These are phyloP conservation scores for Passiflora organensis DNA, from an alignment of 345 rosid genomes.

Conservation along the genomic window DNA sequence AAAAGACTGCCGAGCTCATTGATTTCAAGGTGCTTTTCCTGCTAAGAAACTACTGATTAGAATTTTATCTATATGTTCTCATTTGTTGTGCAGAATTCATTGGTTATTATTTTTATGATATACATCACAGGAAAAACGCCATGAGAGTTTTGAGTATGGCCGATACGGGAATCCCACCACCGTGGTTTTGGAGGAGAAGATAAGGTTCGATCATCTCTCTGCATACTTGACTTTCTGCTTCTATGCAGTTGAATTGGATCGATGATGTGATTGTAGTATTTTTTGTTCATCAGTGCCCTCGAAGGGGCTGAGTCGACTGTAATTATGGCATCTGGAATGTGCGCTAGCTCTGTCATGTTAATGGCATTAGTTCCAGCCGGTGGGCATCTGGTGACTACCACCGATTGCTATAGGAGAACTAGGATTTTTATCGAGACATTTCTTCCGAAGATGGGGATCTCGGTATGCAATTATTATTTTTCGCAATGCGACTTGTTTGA, in stretches of 20 bases:
- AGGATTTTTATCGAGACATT: slow-evolving; percentile 88
- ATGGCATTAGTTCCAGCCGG: slow-evolving; percentile 97
- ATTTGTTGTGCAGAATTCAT: not conserved
- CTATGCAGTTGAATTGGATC: slow-evolving; percentile 3
- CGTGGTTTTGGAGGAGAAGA: slow-evolving; percentile 69
- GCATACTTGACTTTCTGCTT: not conserved
- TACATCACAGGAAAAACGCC: slow-evolving; percentile 68
- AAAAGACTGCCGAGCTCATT: slow-evolving; percentile 75
- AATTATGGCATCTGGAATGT: slow-evolving; percentile 97
- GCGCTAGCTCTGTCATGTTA: slow-evolving; percentile 84
- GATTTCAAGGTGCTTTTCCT: slow-evolving; percentile 74
- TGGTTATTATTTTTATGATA: slow-evolving; percentile 1
- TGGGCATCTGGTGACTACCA: slow-evolving; percentile 91
- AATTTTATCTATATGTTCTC: too few relatives aligned
- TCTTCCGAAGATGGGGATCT: slow-evolving; percentile 91
- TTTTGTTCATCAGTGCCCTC: slow-evolving; percentile 56
- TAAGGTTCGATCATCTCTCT: slow-evolving; percentile 48
- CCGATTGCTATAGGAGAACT: slow-evolving; percentile 92
- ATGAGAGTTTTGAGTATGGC: slow-evolving; percentile 84
- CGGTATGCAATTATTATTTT: slow-evolving; percentile 31
- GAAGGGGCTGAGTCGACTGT: slow-evolving; percentile 96
- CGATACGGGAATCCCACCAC: slow-evolving; percentile 98
- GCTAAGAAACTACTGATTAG: too few relatives aligned
- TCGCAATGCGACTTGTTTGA: not conserved
- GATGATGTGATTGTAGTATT: not conserved